Evolutionary conservation across 345 rosid genomes (phyloP), one percentile per base, ranked within the genome.

Genomic region (Cardamine chenopodiifolia): DNA sequence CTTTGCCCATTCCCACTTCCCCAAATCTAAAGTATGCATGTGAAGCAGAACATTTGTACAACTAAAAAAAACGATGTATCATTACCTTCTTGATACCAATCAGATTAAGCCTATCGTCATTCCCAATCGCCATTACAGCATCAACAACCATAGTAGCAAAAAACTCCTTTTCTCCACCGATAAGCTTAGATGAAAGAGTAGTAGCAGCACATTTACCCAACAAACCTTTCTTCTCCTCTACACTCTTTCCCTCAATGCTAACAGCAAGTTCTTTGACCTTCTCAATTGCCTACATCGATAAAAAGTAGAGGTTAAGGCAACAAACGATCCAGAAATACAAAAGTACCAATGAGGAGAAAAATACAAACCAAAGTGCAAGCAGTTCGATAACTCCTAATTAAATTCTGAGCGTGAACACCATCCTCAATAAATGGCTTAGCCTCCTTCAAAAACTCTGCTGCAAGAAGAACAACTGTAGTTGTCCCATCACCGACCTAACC

Each of bases 371-470:
- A 78, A 74, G 87, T 20, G 79, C 92, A 60, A 2, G 98, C 99
- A 29, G 88, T 85, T 26, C 98, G 87, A 68, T 87, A 96, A 77
- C 99, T 96, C 71, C 95, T 83, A 26, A 93, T 96, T 66, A 96
- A 55, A 79, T 88, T 96, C 80, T 93, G 99, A 8, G 99, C 81
- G 78, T 92, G 98, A 72, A 93, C 99, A 28, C 99, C 99, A 32
- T 96, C 97, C 77, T 96, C 98, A 25, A 96, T 80, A 62, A 92
- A 96, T 58, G 99, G 98, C 72, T 96, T 96, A 48, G 99, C 99
- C 86, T 92, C 98, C 85, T 74, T 96, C 85, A 92, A 73, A 80
- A 96, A 93, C 83, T 96, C 99, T 22, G 88, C 93, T 0, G 98
- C 96, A 48, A 96, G 92, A 3, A 96, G 85, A 63, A 92, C 99